Conservation (phyloP, 139 green algal species). For the Mesotaenium endlicherianum region DNA sequence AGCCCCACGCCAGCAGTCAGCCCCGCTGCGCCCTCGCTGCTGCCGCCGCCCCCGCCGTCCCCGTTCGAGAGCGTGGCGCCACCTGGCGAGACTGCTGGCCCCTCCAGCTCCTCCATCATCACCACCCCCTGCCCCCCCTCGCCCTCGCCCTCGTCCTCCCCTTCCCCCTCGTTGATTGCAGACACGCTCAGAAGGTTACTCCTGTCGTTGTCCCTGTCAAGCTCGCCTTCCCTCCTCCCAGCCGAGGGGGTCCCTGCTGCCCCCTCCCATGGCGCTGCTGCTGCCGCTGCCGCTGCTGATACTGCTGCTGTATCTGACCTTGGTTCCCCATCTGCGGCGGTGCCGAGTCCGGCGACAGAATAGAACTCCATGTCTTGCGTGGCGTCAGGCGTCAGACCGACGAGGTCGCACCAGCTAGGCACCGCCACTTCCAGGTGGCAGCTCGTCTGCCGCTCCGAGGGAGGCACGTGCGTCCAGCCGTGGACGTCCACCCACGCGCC, state of each 20-base stretch:
- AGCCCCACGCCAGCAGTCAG: no score
- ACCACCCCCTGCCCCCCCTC: background rate
- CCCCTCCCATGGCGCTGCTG: background rate
- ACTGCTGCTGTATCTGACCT: background rate
- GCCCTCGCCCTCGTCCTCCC: background rate
- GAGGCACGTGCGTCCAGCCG: no score
- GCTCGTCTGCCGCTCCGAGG: background rate
- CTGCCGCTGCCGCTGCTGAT: background rate
- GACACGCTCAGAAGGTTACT: no score
- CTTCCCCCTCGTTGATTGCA: background rate
- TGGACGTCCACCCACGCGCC: slow-evolving; percentile 22
- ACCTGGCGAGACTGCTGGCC: no score
- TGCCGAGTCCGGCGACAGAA: background rate
- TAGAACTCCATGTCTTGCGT: slow-evolving; percentile 8
- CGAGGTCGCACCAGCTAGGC: background rate
- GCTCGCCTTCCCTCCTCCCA: background rate
- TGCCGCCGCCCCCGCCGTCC: background rate
- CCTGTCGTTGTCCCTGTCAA: no score
- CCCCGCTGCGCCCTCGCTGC: background rate
- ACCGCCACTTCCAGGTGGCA: background rate
- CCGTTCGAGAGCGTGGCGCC: no score
- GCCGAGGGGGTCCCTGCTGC: no score
- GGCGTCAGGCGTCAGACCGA: background rate
- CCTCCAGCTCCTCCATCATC: background rate
- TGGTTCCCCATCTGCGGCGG: background rate